Percentiles rank a stretch among this genome's conserved stretches.
Evolutionary conservation across 495 filamentous ascomycete genomes (phyloP).

Genomic region (Letharia lupina): DNA sequence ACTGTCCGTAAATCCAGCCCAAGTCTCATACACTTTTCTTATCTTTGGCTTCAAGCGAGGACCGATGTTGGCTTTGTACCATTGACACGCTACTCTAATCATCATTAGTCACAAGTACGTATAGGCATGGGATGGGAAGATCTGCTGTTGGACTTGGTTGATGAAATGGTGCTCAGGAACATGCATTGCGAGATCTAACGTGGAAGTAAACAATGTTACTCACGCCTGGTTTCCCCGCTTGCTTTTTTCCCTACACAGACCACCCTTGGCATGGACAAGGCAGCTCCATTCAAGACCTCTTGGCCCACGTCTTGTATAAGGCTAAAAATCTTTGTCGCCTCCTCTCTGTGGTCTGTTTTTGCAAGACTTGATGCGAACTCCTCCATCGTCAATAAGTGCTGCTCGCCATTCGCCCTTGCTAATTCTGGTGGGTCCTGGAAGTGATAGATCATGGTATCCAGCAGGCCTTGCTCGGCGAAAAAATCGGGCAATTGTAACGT

Average conservation of each 20-base stretch:
- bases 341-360: neutral
- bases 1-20: neutral
- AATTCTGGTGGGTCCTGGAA: neutral
- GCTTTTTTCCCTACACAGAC: constrained; percentile 8
- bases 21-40: neutral
- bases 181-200: neutral
- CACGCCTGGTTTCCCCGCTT: neutral
- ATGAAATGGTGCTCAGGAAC: too few relatives aligned
- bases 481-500: constrained; percentile 4
- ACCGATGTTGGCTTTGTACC: constrained; percentile 4
- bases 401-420: constrained; percentile 3
- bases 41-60: constrained; percentile 7
- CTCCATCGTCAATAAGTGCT: constrained; percentile 8
- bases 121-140: neutral
- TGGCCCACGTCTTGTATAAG: neutral
- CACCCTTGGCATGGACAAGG: constrained; percentile 8
- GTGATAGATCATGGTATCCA: neutral
- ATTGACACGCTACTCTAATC: constrained; percentile 1
- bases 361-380: constrained; percentile 2
- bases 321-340: neutral
- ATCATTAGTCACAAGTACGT: neutral
- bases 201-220: neutral
- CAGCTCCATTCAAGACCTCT: neutral
- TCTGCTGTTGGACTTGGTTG: too few relatives aligned
- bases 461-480: neutral